Conservation (phyloP, 106 monocot species). For the Alisma plantagoaquatica region DNA sequence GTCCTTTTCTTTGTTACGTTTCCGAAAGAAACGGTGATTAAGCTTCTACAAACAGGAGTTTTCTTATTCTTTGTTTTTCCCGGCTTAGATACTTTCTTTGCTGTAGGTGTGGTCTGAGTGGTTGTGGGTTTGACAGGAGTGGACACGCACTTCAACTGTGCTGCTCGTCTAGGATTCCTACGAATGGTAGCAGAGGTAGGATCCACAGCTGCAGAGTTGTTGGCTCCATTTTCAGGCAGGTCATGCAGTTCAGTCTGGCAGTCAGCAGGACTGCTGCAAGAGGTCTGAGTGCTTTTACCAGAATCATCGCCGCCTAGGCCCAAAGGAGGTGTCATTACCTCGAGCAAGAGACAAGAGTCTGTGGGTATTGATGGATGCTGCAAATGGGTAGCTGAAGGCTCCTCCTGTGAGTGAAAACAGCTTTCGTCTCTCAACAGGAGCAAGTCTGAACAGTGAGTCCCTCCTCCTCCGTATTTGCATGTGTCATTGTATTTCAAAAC, state of each 20-base stretch:
- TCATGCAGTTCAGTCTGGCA: no score
- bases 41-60: slow-evolving; percentile 6
- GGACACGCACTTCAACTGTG: slow-evolving; percentile 22
- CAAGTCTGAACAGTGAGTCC: no score
- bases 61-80: slow-evolving; percentile 4
- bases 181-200: slow-evolving; percentile 30
- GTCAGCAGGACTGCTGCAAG: not conserved
- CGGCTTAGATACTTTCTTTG: slow-evolving; percentile 17
- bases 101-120: slow-evolving; percentile 7
- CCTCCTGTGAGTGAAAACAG: no score
- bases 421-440: no score
- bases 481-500: no score
- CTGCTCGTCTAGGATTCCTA: slow-evolving; percentile 52
- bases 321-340: not conserved
- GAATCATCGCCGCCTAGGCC: not conserved
- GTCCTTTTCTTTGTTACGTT: slow-evolving; percentile 42
- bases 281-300: not conserved
- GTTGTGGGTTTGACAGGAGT: slow-evolving; percentile 13
- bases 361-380: not conserved
- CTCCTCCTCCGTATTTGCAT: no score
- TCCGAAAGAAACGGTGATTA: slow-evolving; percentile 12
- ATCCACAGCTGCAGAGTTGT: no score
- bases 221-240: no score
- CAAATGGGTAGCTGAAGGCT: not conserved
- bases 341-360: not conserved